phyloP scores from a whole-genome alignment of 192 early-diverging fungal species.

The Physocladia obscura region DNA sequence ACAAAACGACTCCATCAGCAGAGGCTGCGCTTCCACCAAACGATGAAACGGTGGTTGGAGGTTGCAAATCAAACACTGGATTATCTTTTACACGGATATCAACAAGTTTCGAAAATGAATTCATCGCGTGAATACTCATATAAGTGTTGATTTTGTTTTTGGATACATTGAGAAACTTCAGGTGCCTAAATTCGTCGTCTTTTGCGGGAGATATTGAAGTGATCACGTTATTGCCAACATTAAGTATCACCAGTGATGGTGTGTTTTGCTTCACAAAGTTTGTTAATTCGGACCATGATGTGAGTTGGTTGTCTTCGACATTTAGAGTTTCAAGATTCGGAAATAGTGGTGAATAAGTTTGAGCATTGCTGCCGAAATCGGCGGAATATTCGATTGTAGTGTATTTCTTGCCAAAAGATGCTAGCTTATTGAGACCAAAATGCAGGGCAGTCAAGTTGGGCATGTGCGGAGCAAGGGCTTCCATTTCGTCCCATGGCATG shows the following conservation, averaged over 20 bases:
- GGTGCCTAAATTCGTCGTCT: constrained; percentile 5
- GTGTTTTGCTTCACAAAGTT: constrained; percentile 9
- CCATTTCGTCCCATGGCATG: constrained; percentile 35
- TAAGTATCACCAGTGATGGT: constrained; percentile 25
- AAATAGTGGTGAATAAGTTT: constrained; percentile 9
- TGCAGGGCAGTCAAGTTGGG: constrained; percentile 40
- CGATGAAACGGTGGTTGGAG: not conserved
- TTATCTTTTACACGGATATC: constrained; percentile 38
- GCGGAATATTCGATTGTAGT: not conserved
- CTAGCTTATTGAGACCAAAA: constrained; percentile 44
- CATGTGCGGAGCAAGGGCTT: constrained; percentile 21
- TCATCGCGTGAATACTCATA: constrained; percentile 36
- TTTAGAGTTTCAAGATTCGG: constrained; percentile 30
- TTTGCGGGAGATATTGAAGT: not conserved
- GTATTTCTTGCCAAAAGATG: not conserved
- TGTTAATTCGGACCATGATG: constrained; percentile 36
- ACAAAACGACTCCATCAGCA: not conserved
- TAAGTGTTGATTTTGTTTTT: constrained; percentile 30
- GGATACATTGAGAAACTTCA: constrained; percentile 31
- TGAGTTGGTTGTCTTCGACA: constrained; percentile 39
- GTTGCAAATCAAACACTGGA: constrained; percentile 25
- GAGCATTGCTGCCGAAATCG: not conserved
- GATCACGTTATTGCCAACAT: constrained; percentile 33
- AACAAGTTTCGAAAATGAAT: constrained; percentile 35
- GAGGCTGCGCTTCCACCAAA: not conserved